A percentile compares a stretch with the other conserved stretches of the same genome.
phyloP scores from a whole-genome alignment of 2,329 filamentous ascomycete species.

The Xylaria digitata region DNA sequence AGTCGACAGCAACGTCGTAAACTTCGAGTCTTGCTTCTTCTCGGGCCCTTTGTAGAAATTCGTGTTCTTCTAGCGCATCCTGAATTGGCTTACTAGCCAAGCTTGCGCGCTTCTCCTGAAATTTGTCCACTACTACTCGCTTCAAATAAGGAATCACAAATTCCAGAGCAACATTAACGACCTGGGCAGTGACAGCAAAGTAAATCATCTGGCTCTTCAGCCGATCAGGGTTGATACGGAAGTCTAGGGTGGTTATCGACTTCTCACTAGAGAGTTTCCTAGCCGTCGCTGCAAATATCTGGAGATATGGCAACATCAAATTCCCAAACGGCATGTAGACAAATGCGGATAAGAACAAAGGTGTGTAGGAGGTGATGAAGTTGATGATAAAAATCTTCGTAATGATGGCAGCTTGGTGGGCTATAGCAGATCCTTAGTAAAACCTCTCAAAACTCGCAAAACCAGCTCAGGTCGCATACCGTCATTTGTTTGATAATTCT shows the following conservation, averaged over 20 bases:
- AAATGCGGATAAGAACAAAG: constrained; percentile 91
- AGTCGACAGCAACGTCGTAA: constrained; percentile 91
- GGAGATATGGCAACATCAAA: constrained; percentile 84
- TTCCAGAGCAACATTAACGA: constrained; percentile 88
- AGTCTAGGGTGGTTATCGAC: constrained; percentile 72
- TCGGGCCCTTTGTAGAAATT: constrained; percentile 83
- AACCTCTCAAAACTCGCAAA: constrained; percentile 17
- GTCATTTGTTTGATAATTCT: constrained; percentile 93
- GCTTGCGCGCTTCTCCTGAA: constrained; percentile 69
- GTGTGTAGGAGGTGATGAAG: constrained; percentile 95
- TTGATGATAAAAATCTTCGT: constrained; percentile 96
- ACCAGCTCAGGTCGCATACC: constrained; percentile 50
- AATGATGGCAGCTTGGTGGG: constrained; percentile 84
- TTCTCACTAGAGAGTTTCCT: constrained; percentile 81
- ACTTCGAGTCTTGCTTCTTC: constrained; percentile 82
- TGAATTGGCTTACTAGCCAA: constrained; percentile 64
- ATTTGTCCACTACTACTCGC: constrained; percentile 80
- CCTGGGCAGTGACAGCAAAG: constrained; percentile 92
- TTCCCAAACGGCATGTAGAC: constrained; percentile 93
- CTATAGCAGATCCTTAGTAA: constrained; percentile 53
- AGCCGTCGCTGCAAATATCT: constrained; percentile 81
- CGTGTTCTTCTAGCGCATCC: constrained; percentile 80
- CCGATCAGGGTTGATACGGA: constrained; percentile 84
- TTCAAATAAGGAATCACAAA: constrained; percentile 87
- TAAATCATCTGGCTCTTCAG: constrained; percentile 94